Evolutionary conservation across 495 filamentous ascomycete genomes (phyloP).

Genomic region (Astrocystis sublimbata): DNA sequence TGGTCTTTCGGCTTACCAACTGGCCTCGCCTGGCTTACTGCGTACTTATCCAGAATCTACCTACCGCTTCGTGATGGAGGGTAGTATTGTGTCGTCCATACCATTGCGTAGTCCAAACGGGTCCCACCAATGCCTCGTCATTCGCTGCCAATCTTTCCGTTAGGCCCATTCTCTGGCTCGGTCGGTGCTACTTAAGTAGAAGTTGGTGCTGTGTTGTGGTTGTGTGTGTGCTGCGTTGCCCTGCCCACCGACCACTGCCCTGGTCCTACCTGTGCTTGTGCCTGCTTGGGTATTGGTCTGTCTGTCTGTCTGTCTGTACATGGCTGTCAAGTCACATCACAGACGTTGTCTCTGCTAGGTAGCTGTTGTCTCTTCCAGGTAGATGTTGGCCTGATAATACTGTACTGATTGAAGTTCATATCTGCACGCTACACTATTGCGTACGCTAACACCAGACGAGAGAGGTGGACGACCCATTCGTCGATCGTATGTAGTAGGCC

Average conservation of each 20-base stretch:
- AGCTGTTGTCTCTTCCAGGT: too few relatives aligned
- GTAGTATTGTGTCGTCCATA: constrained; percentile 8
- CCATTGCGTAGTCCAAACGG: too few relatives aligned
- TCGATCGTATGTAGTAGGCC: not conserved
- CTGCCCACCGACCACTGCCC: constrained; percentile 12
- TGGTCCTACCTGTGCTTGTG: too few relatives aligned
- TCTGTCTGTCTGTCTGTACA: not conserved
- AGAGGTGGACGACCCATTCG: not conserved
- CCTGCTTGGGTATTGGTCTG: too few relatives aligned
- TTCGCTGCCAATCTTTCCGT: constrained; percentile 10
- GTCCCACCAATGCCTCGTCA: not conserved
- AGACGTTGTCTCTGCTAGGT: constrained; percentile 7
- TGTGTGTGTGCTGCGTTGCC: constrained; percentile 5
- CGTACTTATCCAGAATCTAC: not conserved
- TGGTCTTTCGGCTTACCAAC: too few relatives aligned
- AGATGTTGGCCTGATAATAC: too few relatives aligned
- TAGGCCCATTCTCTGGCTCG: constrained; percentile 3
- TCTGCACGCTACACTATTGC: not conserved
- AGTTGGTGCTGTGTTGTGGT: not conserved
- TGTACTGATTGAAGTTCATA: too few relatives aligned
- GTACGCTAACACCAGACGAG: constrained; percentile 8
- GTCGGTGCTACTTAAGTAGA: too few relatives aligned
- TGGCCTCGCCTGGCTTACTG: too few relatives aligned
- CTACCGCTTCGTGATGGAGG: constrained; percentile 3
- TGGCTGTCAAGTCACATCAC: constrained; percentile 7